Base-by-base conservation (phyloP, 129 eudicot genomes). In the Gnaphalium uliginosum region DNA sequence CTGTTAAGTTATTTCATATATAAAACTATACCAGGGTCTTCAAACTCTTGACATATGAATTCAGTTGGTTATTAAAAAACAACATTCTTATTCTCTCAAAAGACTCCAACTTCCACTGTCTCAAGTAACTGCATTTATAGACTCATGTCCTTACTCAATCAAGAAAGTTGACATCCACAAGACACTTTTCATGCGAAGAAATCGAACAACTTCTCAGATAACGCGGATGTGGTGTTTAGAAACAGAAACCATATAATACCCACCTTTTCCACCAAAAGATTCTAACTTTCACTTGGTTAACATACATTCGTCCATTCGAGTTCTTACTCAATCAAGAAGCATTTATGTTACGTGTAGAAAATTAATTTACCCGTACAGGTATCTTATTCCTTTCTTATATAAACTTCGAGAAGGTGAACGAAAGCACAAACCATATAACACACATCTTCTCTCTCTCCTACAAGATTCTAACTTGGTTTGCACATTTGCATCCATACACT, bases 251-350 rank as follows among this genome's bases (percentile, higher is more conserved):
- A 68, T 69, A 69, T 68, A 29, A 77, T 69, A 58, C 73, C 39
- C 78, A 73, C 48, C 77, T 72, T 72, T 79, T 63, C 39, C 79
- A 27, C 69, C 56, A 80, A 73, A 79, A 73, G 79, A 73, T 73
- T 66, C 71, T 27, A 66, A 58, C 79, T 80, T 80, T 80, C 79
- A 74, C 75, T 46, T 14, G 3, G 53, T 46, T 72, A 37, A 65
- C 74, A 41, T 74, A 69, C 65, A 19, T 59, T 73, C 24, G 22
- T 73, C 15, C 74, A 65, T 43, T 72, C 8, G 23, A 30, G 77
- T 35, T 72, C 62, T 25, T n/a, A 53, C 58, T 54, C 79, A 32
- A 79, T 79, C 69, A 66, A 35, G 54, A 80, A 79, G 41, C 63
- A 27, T 53, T 71, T 72, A 26, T 26, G 69, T 79, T 73, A 54